Conservation (phyloP, 225 moss, liverwort and hornwort species). For the Straminergon stramineum region DNA sequence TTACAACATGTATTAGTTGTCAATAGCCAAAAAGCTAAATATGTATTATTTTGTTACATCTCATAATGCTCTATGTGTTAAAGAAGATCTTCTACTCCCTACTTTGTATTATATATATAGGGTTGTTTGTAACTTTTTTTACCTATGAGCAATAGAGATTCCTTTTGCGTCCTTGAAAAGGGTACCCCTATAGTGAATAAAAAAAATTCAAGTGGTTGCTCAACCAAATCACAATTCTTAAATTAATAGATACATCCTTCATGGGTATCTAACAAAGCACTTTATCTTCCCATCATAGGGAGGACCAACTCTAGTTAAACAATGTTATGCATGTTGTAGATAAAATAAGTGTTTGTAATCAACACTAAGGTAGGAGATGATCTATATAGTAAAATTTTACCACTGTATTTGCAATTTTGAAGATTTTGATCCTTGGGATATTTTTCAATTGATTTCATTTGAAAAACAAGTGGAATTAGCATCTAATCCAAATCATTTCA, state of each 20-base stretch:
- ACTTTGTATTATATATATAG: not conserved
- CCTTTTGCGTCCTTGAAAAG: not conserved
- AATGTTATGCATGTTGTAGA: fast-evolving
- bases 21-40: not conserved
- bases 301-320: not conserved
- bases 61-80: no score
- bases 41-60: no score
- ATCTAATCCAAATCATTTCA: not conserved
- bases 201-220: not conserved
- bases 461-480: no score
- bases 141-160: fast-evolving
- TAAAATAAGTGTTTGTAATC: not conserved
- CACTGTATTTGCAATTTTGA: not conserved
- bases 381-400: fast-evolving
- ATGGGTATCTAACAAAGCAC: not conserved
- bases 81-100: not conserved
- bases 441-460: not conserved
- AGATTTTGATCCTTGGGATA: not conserved
- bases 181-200: fast-evolving
- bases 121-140: not conserved
- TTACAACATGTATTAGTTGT: not conserved
- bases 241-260: fast-evolving
- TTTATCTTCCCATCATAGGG: fast-evolving
- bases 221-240: not conserved
- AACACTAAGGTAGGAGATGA: not conserved